Conservation (phyloP, 192 early-diverging fungal genomes). For the Coemansia sp. region DNA sequence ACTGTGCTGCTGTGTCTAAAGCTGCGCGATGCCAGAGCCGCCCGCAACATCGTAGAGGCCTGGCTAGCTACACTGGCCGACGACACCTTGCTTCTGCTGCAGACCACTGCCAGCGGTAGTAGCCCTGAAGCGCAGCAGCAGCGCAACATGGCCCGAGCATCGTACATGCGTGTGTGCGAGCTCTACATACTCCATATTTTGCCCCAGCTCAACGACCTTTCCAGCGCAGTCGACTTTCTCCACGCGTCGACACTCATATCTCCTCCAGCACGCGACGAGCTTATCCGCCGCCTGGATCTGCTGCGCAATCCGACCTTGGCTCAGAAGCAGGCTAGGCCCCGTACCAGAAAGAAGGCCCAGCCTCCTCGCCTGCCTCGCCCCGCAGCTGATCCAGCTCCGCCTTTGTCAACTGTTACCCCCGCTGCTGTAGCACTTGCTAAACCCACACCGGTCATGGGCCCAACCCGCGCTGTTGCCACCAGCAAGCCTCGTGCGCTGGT, state of each 20-base stretch:
- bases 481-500: slow-evolving; percentile 18
- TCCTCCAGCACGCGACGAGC: slow-evolving; percentile 21
- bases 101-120: neutral
- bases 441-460: neutral
- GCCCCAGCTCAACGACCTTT: slow-evolving; percentile 46
- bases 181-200: slow-evolving; percentile 51
- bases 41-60: slow-evolving; percentile 49
- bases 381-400: neutral
- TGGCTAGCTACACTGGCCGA: slow-evolving; percentile 51
- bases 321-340: slow-evolving; percentile 15
- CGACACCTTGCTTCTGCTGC: slow-evolving; percentile 39
- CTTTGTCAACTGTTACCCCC: neutral
- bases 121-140: slow-evolving; percentile 23
- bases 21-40: slow-evolving; percentile 47
- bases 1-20: slow-evolving; percentile 51
- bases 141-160: slow-evolving; percentile 42
- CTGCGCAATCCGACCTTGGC: slow-evolving; percentile 31
- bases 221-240: slow-evolving; percentile 40
- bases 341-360: slow-evolving; percentile 15
- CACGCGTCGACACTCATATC: slow-evolving; percentile 23
- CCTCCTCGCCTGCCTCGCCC: neutral
- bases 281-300: slow-evolving; percentile 35
- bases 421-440: neutral
- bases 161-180: slow-evolving; percentile 53
- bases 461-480: slow-evolving; percentile 2